Conservation (phyloP, 1,284 basidiomycete species). For the Ceratobasidium sp. region DNA sequence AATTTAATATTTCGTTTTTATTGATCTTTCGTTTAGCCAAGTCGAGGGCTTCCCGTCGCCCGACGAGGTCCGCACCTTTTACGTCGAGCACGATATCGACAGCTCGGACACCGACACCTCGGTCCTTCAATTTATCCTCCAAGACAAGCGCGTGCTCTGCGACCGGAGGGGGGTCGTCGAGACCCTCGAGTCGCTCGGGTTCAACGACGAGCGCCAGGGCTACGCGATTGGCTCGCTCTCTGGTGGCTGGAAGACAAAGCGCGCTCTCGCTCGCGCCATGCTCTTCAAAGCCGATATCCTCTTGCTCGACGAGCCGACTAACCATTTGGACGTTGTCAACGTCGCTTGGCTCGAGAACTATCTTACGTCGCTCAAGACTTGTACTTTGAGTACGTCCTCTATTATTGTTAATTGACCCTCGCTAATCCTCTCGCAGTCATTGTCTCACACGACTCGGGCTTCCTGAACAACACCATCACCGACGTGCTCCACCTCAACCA, state of each 20-base stretch:
- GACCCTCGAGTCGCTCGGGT: conserved; percentile 91
- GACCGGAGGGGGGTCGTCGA: conserved; percentile 77
- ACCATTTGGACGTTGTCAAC: conserved; percentile 98
- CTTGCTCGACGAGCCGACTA: conserved; percentile 96
- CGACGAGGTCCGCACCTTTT: conserved; percentile 96
- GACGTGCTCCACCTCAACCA: conserved; percentile 99
- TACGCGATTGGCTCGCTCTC: conserved; percentile 92
- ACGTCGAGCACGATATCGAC: conserved; percentile 99
- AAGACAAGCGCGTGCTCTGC: conserved; percentile 87
- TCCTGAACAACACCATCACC: conserved; percentile 99
- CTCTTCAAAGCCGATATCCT: conserved; percentile 99
- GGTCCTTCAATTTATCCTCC: conserved; percentile 88
- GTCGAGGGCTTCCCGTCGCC: conserved; percentile 98
- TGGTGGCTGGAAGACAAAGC: conserved; percentile 99
- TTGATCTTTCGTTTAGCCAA: conserved; percentile 66
- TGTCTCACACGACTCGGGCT: conserved; percentile 98
- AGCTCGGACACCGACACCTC: conserved; percentile 94
- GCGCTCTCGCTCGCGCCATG: conserved; percentile 97
- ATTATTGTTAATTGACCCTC: conserved; percentile 50
- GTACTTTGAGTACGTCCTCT: conserved; percentile 84
- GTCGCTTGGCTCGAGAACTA: conserved; percentile 98
- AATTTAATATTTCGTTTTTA: conserved; percentile 22
- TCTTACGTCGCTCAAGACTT: conserved; percentile 87
- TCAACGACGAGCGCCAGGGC: conserved; percentile 87
- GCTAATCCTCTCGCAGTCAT: conserved; percentile 69